These are phyloP conservation scores for Saccharomyces hybrid DNA, from an alignment of 1,139 yeast species.

Conservation along the genomic window DNA sequence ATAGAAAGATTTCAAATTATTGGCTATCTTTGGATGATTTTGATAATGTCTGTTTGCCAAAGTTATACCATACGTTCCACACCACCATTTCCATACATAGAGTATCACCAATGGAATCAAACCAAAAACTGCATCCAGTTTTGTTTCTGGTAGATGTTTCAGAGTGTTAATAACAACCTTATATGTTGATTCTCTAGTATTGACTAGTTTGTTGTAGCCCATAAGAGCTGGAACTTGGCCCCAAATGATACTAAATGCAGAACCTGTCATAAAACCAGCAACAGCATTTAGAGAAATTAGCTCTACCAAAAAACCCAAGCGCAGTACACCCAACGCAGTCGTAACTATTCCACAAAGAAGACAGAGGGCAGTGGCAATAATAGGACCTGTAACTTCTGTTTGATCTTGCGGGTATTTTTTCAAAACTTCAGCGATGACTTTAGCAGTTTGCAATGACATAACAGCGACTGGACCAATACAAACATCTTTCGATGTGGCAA, in stretches of 20 bases:
- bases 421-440: no score
- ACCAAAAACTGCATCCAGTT: conserved; percentile 79
- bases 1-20: conserved; percentile 32
- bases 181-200: no score
- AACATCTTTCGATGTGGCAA: no score
- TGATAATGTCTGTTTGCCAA: conserved; percentile 37
- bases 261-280: no score
- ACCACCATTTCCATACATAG: conserved; percentile 58
- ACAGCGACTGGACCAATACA: no score
- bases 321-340: no score
- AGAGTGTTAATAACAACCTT: conserved; percentile 26
- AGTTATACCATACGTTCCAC: conserved; percentile 50
- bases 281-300: no score
- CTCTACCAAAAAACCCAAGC: no score
- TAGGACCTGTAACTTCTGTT: conserved; percentile 40
- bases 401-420: conserved; percentile 28
- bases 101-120: conserved; percentile 62
- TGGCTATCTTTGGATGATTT: conserved; percentile 33
- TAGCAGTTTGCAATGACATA: no score
- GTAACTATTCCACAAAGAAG: conserved; percentile 35
- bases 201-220: no score
- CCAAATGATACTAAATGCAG: no score
- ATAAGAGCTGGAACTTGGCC: no score
- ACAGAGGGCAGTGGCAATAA: conserved; percentile 73
- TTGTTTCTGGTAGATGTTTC: conserved; percentile 61